Conservation (phyloP, 495 filamentous ascomycete species). For the Neurospora sp. region DNA sequence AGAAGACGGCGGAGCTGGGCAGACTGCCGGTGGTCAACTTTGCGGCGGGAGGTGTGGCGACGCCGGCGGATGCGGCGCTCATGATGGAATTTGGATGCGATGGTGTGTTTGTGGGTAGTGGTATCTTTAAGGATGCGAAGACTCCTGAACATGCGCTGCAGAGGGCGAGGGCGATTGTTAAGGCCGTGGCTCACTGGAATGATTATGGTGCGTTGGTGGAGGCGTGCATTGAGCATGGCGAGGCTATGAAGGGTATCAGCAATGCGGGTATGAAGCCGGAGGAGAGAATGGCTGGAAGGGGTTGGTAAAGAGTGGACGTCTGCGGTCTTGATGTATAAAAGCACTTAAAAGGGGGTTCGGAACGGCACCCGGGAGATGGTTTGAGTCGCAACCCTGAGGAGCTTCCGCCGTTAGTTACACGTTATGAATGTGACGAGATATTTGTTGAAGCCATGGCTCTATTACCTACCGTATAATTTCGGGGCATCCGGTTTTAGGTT, state of each 20-base stretch:
- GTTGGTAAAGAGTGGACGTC: slow-evolving; percentile 51
- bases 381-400: not conserved
- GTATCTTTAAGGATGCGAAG: slow-evolving; percentile 77
- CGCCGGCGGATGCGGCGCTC: slow-evolving; percentile 89
- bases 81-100: slow-evolving; percentile 99
- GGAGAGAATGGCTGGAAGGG: slow-evolving; percentile 76
- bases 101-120: slow-evolving; percentile 91
- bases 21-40: slow-evolving; percentile 96
- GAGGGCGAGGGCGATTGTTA: slow-evolving; percentile 87
- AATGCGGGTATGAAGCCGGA: slow-evolving; percentile 58
- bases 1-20: slow-evolving; percentile 75
- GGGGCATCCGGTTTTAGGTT: no score
- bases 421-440: not conserved
- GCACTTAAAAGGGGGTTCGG: not conserved
- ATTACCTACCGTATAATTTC: not conserved
- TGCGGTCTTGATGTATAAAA: not conserved
- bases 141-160: slow-evolving; percentile 67
- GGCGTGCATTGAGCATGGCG: slow-evolving; percentile 76
- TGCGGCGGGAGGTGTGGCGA: slow-evolving; percentile 92
- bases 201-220: slow-evolving; percentile 82
- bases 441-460: not conserved
- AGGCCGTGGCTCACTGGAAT: slow-evolving; percentile 81
- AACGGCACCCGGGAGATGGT: not conserved
- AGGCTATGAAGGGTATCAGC: slow-evolving; percentile 95
- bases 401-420: not conserved